A percentile compares a stretch with the other conserved stretches of the same genome.
phyloP scores from a whole-genome alignment of 2,329 filamentous ascomycete genomes.

The Apiospora rasikravindrae region DNA sequence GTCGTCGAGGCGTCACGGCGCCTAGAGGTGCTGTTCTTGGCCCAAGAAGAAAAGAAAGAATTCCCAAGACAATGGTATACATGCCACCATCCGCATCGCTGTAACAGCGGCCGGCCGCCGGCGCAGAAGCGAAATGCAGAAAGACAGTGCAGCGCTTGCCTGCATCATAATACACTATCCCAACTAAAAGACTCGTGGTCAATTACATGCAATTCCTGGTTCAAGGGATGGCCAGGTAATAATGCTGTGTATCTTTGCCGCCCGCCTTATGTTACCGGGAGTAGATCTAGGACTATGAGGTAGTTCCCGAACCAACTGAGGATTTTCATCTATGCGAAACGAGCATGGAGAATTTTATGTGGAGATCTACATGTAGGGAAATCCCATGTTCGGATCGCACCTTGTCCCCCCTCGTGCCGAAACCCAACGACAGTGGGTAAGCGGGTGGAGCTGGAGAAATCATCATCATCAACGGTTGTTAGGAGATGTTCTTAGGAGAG shows the following conservation, averaged over 20 bases:
- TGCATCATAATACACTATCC: neutral
- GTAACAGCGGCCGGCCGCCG: neutral
- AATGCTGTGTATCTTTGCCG: neutral
- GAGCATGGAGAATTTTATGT: neutral
- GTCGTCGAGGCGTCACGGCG: neutral
- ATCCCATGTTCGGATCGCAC: constrained; percentile 11
- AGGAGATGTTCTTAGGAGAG: neutral
- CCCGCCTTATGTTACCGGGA: neutral
- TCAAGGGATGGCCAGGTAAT: neutral
- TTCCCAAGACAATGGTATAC: neutral
- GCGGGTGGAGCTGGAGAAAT: neutral
- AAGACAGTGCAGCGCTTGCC: neutral
- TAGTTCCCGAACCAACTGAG: neutral
- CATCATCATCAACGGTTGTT: neutral
- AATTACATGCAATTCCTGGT: neutral
- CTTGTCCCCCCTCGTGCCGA: neutral
- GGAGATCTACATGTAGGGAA: neutral
- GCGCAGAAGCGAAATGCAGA: neutral
- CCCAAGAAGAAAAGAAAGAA: neutral
- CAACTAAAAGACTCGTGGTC: neutral
- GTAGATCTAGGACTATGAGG: neutral
- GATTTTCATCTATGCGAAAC: neutral
- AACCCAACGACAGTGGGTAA: neutral
- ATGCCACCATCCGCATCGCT: neutral
- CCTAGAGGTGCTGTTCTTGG: neutral